phyloP scores from a whole-genome alignment of 176 grass and related monocot genomes.

The Otatea glauca region DNA sequence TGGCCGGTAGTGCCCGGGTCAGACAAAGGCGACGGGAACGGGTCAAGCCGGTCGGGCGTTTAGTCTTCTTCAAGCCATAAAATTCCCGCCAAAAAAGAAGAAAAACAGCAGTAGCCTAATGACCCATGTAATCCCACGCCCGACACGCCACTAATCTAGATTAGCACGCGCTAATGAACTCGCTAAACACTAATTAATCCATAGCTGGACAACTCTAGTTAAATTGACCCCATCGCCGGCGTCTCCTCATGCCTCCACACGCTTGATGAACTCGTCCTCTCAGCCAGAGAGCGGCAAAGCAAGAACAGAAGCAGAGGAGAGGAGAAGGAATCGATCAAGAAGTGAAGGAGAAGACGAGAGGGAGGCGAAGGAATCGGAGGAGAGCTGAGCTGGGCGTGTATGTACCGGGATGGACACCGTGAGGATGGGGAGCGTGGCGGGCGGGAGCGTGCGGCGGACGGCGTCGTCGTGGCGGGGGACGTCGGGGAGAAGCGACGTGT shows the following conservation, averaged over 20 bases:
- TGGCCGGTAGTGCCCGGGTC: background rate
- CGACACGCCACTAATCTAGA: background rate
- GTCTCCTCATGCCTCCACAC: background rate
- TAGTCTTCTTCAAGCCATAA: background rate
- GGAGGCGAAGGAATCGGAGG: background rate
- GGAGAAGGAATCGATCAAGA: background rate
- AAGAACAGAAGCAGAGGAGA: background rate
- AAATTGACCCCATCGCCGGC: background rate
- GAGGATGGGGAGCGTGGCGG: slow-evolving; percentile 47
- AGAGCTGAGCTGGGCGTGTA: background rate
- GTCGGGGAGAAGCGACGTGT: slow-evolving; percentile 54
- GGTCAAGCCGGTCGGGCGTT: slow-evolving; percentile 25
- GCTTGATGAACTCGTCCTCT: background rate
- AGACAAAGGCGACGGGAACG: background rate
- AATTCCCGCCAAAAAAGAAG: background rate
- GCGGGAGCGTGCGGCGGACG: slow-evolving; percentile 52
- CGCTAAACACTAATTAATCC: background rate
- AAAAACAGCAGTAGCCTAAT: background rate
- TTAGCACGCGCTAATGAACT: background rate
- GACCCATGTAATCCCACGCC: background rate
- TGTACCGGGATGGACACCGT: slow-evolving; percentile 32
- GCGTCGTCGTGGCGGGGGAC: slow-evolving; percentile 63
- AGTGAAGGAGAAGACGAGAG: background rate
- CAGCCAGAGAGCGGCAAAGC: background rate
- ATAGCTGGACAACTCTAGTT: background rate